Percentiles rank a stretch among this genome's conserved stretches.
These are phyloP conservation scores for Phytophthora tentaculata DNA, from an alignment of 352 stramenopile species.

Conservation along the genomic window DNA sequence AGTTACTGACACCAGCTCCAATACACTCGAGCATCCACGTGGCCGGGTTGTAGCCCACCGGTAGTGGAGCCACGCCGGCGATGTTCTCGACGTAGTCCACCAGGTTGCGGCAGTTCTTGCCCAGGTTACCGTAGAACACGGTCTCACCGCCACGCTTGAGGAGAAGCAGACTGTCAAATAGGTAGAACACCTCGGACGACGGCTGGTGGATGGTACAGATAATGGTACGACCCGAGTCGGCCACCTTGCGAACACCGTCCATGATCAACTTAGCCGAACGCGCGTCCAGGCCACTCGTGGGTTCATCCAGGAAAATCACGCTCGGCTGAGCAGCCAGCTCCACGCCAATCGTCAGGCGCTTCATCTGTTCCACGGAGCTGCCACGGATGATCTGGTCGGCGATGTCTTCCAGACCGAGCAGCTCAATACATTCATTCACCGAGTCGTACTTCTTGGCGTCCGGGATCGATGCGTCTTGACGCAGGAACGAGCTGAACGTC, in stretches of 20 bases:
- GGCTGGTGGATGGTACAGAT: constrained; percentile 92
- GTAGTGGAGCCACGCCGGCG: constrained; percentile 19
- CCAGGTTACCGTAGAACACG: constrained; percentile 49
- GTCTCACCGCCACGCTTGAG: constrained; percentile 51
- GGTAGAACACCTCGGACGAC: constrained; percentile 75
- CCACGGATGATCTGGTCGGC: constrained; percentile 26
- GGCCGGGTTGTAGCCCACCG: constrained; percentile 46
- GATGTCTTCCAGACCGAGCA: constrained; percentile 5
- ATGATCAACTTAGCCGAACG: constrained; percentile 28
- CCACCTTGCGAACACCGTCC: constrained; percentile 29
- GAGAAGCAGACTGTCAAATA: constrained; percentile 81
- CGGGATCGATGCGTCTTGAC: constrained; percentile 9
- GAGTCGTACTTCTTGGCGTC: constrained; percentile 12
- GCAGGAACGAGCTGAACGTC: constrained; percentile 21
- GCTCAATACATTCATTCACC: constrained; percentile 25
- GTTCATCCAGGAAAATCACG: constrained; percentile 30
- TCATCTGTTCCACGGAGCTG: constrained; percentile 30
- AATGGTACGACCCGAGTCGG: constrained; percentile 38
- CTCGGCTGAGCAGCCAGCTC: constrained; percentile 28
- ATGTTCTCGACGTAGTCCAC: constrained; percentile 49
- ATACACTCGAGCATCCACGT: constrained; percentile 45
- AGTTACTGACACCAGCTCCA: constrained; percentile 52
- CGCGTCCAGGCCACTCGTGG: constrained; percentile 25
- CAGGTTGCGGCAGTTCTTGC: constrained; percentile 36
- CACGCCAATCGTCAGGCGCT: constrained; percentile 26